Percentiles rank a stretch among this genome's conserved stretches.
Evolutionary conservation across 805 yeast species (phyloP).

Genomic region (Candida ascalaphidarum): DNA sequence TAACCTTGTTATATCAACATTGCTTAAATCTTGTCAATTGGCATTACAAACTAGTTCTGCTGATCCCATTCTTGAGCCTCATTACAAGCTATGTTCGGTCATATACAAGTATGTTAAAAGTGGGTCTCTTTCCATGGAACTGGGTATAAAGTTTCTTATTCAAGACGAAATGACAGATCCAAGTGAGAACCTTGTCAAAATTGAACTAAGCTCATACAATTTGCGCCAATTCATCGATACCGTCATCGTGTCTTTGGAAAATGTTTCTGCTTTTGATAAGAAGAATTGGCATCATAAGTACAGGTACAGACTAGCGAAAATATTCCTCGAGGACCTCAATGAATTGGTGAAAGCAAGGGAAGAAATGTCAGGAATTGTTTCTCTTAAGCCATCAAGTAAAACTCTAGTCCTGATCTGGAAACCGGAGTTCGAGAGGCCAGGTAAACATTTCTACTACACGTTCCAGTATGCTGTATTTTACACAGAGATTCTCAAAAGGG

Average conservation of each 20-base stretch:
- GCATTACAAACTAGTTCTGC: conserved; percentile 34
- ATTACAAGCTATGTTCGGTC: conserved; percentile 53
- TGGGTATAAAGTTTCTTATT: conserved; percentile 9
- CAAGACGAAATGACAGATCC: not conserved
- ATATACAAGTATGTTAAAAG: conserved; percentile 46
- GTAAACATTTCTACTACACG: conserved; percentile 80
- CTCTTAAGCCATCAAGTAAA: conserved; percentile 59
- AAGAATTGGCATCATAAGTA: conserved; percentile 93
- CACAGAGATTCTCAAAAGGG: conserved; percentile 43
- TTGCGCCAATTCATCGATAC: conserved; percentile 6
- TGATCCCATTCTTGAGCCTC: conserved; percentile 71
- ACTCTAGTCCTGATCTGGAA: conserved; percentile 85
- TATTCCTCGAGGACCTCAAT: conserved; percentile 45
- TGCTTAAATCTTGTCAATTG: too few relatives aligned
- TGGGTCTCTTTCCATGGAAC: conserved; percentile 31
- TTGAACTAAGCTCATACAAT: not conserved
- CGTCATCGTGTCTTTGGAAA: conserved; percentile 35
- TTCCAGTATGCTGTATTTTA: conserved; percentile 60
- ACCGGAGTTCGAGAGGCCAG: conserved; percentile 86
- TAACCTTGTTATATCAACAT: conserved; percentile 25
- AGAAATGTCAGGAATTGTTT: conserved; percentile 56
- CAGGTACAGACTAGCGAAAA: conserved; percentile 57
- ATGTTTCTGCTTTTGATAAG: conserved; percentile 53
- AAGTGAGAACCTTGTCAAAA: too few relatives aligned
- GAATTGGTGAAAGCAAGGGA: conserved; percentile 48